Evolutionary conservation across 177 flowering plant species (phyloP).

Genomic region (Tripterygium wilfordii): DNA sequence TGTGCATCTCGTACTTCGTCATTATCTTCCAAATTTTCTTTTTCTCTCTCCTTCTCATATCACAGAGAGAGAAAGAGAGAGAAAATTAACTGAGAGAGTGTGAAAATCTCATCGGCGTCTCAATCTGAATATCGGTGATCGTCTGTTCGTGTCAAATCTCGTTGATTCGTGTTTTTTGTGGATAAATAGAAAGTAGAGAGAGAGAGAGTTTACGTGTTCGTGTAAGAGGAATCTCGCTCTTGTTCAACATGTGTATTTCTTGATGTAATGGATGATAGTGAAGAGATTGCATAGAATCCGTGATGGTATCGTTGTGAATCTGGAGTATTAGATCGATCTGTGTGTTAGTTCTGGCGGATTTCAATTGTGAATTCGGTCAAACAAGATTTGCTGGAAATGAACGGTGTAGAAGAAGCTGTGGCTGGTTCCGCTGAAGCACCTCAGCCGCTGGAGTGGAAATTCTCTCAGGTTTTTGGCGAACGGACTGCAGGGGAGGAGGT

Average conservation of each 20-base stretch:
- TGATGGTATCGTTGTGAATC: conserved; percentile 6
- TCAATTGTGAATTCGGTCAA: neutral
- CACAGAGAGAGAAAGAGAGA: neutral
- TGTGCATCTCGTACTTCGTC: conserved; percentile 14
- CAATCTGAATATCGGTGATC: no score
- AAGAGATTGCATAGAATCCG: conserved; percentile 7
- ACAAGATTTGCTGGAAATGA: conserved; percentile 14
- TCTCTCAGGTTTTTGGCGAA: conserved; percentile 61
- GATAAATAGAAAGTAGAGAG: no score
- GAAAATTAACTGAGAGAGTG: conserved; percentile 2
- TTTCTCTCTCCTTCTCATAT: conserved; percentile 10
- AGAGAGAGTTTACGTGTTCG: no score
- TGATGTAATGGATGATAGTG: conserved; percentile 8
- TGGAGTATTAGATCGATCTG: conserved; percentile 14
- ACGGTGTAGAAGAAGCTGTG: conserved; percentile 21
- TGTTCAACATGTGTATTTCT: no score
- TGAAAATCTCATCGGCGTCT: conserved; percentile 6
- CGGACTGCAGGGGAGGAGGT: conserved; percentile 58
- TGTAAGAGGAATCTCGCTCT: no score
- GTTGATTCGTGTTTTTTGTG: neutral
- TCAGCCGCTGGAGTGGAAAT: conserved; percentile 51
- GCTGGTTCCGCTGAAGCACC: conserved; percentile 13
- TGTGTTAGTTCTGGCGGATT: neutral
- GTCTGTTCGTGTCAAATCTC: conserved; percentile 1
- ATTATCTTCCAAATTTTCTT: conserved; percentile 16